Percentiles rank a stretch among this genome's conserved stretches.
Conservation (phyloP, 371 early-diverging fungal species). For the Mortierella polycephala region DNA sequence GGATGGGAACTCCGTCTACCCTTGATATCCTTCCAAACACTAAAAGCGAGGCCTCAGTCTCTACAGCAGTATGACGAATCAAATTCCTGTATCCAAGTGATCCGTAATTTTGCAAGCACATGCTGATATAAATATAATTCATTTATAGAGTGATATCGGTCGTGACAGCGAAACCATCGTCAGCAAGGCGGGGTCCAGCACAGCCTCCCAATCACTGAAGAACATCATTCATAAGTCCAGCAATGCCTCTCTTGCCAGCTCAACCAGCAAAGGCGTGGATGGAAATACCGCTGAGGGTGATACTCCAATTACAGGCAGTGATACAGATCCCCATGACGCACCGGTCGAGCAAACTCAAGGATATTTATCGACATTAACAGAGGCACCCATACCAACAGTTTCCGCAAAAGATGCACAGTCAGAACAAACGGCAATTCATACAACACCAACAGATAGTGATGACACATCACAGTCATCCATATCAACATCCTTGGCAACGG, state of each 20-base stretch:
- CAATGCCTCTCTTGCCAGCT: slow-evolving; percentile 10
- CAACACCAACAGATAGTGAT: too few relatives aligned
- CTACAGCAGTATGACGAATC: slow-evolving; percentile 20
- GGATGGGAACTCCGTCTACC: slow-evolving; percentile 2
- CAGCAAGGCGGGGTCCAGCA: neutral
- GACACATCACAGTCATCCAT: too few relatives aligned
- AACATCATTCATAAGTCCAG: slow-evolving; percentile 40
- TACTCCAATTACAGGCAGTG: neutral
- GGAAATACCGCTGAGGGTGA: neutral
- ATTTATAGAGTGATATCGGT: slow-evolving; percentile 6
- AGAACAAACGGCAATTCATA: too few relatives aligned
- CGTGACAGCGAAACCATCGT: neutral
- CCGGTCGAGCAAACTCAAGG: neutral
- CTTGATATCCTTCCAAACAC: slow-evolving; percentile 6
- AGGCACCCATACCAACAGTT: too few relatives aligned
- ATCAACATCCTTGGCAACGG: too few relatives aligned
- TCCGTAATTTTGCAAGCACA: neutral
- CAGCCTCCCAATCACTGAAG: slow-evolving; percentile 27
- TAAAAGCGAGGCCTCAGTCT: slow-evolving; percentile 25
- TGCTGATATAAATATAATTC: neutral
- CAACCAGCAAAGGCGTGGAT: neutral
- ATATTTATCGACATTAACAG: too few relatives aligned
- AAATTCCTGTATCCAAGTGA: neutral
- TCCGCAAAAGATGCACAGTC: too few relatives aligned
- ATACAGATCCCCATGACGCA: neutral